A percentile compares a stretch with the other conserved stretches of the same genome.
Conservation (phyloP, 257 asterid genomes). For the Dorcoceras hygrometricum region DNA sequence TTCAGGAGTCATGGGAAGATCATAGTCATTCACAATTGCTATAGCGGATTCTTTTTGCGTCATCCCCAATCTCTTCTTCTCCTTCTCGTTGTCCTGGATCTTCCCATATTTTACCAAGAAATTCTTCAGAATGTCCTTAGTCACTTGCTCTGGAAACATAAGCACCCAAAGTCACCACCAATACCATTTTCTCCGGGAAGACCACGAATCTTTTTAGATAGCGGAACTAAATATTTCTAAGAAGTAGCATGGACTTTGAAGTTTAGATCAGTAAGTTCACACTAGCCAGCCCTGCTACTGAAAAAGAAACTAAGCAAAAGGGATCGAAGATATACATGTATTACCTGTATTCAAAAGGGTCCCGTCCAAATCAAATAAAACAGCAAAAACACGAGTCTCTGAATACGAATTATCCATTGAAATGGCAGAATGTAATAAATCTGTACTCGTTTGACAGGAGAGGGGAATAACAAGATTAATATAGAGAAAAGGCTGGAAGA, state of each 20-base stretch:
- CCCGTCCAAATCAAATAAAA: conserved; percentile 87
- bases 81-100: conserved; percentile 66
- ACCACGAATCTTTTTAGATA: background rate
- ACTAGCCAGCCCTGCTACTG: background rate
- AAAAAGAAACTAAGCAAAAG: background rate
- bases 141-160: conserved; percentile 55
- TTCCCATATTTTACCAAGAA: conserved; percentile 68
- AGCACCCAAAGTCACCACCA: conserved; percentile 8
- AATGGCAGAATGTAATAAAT: background rate
- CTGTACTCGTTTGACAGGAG: background rate
- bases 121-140: conserved; percentile 58
- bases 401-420: conserved; percentile 29
- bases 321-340: conserved; percentile 1
- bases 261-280: no score
- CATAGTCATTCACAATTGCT: conserved; percentile 56
- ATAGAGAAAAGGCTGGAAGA: background rate
- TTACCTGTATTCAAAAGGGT: conserved; percentile 89
- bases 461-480: background rate
- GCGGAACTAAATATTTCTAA: background rate
- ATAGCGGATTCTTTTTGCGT: conserved; percentile 45
- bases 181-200: background rate
- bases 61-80: conserved; percentile 67
- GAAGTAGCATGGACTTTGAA: background rate
- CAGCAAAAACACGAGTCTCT: conserved; percentile 43
- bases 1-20: conserved; percentile 71